These are phyloP conservation scores for Verticillium nonalfalfae DNA, from an alignment of 2,329 filamentous ascomycete genomes.

Conservation along the genomic window DNA sequence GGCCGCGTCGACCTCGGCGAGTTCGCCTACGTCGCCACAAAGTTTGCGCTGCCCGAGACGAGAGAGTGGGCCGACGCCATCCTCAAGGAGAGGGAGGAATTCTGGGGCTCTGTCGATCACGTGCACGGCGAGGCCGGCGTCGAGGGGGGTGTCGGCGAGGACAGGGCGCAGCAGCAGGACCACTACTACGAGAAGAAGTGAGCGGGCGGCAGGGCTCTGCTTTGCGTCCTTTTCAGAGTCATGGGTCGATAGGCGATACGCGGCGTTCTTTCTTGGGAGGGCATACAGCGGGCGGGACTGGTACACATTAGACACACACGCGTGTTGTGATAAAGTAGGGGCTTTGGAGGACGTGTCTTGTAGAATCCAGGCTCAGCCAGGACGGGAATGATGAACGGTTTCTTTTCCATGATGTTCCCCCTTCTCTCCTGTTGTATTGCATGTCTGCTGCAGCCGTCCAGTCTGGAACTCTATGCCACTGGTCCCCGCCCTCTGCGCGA, in stretches of 20 bases:
- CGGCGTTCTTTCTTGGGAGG: no score
- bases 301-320: no score
- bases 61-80: constrained; percentile 73
- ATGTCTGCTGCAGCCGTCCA: no score
- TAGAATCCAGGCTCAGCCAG: no score
- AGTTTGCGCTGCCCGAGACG: constrained; percentile 71
- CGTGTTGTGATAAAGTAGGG: no score
- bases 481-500: no score
- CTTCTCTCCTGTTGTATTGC: no score
- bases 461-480: no score
- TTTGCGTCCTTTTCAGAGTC: neutral
- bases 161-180: constrained; percentile 35
- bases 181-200: constrained; percentile 36
- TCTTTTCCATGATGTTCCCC: no score
- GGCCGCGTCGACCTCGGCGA: constrained; percentile 72
- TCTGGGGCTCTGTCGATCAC: constrained; percentile 56
- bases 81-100: constrained; percentile 65
- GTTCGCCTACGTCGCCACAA: constrained; percentile 72
- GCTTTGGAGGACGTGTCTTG: no score
- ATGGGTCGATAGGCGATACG: neutral
- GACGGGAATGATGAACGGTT: no score
- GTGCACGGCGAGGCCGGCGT: constrained; percentile 38
- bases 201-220: neutral
- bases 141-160: constrained; percentile 26
- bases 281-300: no score